Percentiles rank a stretch among this genome's conserved stretches.
These are phyloP conservation scores for Ceratorhiza oryzae-sativae DNA, from an alignment of 1,284 basidiomycete species.

Conservation along the genomic window DNA sequence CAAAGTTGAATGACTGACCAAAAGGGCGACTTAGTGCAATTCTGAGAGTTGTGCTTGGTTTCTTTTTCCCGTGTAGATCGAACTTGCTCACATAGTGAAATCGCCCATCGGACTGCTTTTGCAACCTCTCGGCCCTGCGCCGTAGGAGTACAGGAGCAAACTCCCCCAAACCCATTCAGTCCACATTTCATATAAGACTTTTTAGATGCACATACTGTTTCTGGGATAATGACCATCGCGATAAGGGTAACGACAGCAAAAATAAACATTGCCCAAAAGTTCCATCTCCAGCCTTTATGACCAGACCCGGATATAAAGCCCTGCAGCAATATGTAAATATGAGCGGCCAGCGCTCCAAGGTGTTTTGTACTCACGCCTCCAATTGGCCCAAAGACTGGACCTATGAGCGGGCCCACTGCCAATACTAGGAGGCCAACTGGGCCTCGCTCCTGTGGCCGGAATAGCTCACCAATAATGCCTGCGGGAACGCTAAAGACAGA, in stretches of 20 bases:
- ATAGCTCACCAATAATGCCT: conserved; percentile 68
- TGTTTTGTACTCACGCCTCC: conserved; percentile 53
- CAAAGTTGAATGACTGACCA: not conserved
- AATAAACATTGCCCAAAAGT: conserved; percentile 75
- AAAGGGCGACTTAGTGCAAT: conserved; percentile 43
- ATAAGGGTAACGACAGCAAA: conserved; percentile 60
- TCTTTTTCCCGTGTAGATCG: conserved; percentile 58
- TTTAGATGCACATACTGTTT: conserved; percentile 49
- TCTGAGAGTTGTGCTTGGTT: conserved; percentile 51
- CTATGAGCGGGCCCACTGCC: conserved; percentile 72
- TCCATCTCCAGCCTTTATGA: conserved; percentile 65
- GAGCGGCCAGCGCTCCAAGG: not conserved
- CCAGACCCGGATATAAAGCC: conserved; percentile 49
- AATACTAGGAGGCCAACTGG: conserved; percentile 64
- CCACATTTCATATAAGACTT: not conserved
- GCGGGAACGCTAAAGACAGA: conserved; percentile 67
- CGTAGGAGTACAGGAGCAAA: conserved; percentile 74
- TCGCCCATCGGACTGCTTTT: conserved; percentile 55
- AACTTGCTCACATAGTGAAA: conserved; percentile 60
- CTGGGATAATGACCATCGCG: conserved; percentile 50
- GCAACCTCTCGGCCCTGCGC: conserved; percentile 60
- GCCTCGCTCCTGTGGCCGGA: conserved; percentile 64
- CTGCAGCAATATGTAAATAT: not conserved
- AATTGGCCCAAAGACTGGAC: conserved; percentile 72
- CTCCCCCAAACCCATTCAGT: conserved; percentile 46